Evolutionary conservation across 2,329 filamentous ascomycete genomes (phyloP).

Genomic region (Lecanoromycetidae sp.): DNA sequence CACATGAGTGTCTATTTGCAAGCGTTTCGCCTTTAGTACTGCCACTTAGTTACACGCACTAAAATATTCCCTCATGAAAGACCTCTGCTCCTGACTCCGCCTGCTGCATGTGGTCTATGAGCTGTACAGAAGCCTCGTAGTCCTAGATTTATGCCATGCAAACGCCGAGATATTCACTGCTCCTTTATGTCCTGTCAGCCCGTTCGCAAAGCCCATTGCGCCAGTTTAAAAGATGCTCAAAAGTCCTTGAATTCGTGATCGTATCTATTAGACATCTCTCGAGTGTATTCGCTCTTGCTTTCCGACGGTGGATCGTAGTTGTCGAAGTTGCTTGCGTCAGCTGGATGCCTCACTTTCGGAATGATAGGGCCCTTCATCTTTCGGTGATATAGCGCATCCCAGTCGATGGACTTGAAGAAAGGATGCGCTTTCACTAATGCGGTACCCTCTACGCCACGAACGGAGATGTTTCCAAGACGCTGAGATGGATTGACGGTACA

Average conservation of each 20-base stretch:
- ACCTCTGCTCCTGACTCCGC: background rate
- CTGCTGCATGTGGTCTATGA: background rate
- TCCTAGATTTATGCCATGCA: background rate
- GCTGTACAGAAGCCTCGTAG: slow-evolving; percentile 1
- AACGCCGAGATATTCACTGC: background rate
- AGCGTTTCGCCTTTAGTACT: no score
- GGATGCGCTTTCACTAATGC: slow-evolving; percentile 47
- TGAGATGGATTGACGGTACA: slow-evolving; percentile 53
- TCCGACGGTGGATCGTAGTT: slow-evolving; percentile 49
- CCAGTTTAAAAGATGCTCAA: slow-evolving; percentile 24
- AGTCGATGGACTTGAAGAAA: slow-evolving; percentile 50
- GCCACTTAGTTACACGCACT: slow-evolving; percentile 5
- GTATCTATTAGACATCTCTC: slow-evolving; percentile 48
- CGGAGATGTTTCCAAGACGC: slow-evolving; percentile 50
- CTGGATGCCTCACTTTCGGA: slow-evolving; percentile 46
- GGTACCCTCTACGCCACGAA: slow-evolving; percentile 33
- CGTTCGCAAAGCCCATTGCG: background rate
- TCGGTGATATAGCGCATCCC: slow-evolving; percentile 51
- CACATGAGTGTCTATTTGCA: no score
- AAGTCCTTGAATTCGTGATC: slow-evolving; percentile 51
- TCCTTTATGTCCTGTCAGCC: background rate
- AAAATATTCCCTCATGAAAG: background rate
- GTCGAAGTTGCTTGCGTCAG: slow-evolving; percentile 53
- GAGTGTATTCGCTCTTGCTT: slow-evolving; percentile 43
- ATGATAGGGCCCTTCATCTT: slow-evolving; percentile 50